These are phyloP conservation scores for Pichia sp. DNA, from an alignment of 1,139 yeast genomes.

Conservation along the genomic window DNA sequence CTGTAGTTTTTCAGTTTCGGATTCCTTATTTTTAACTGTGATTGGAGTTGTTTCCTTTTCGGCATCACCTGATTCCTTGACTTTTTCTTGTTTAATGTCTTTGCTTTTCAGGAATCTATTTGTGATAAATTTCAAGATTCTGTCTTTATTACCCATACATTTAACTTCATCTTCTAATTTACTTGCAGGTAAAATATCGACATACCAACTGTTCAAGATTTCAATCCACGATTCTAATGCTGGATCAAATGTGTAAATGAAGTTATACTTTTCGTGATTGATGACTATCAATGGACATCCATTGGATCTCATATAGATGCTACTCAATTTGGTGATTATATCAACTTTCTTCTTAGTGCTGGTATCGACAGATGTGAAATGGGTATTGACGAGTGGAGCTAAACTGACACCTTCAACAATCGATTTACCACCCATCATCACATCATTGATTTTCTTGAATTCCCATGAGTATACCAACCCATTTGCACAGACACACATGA, in stretches of 20 bases:
- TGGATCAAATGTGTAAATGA: conserved; percentile 40
- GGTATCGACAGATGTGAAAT: conserved; percentile 27
- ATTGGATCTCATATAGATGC: conserved; percentile 26
- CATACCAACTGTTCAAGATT: conserved; percentile 50
- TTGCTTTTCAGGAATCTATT: neutral
- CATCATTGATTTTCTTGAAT: conserved; percentile 18
- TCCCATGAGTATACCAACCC: conserved; percentile 54
- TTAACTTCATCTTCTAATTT: conserved; percentile 2
- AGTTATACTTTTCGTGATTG: conserved; percentile 22
- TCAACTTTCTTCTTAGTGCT: conserved; percentile 27
- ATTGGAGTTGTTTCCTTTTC: neutral
- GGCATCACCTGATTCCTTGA: neutral
- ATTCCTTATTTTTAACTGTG: neutral
- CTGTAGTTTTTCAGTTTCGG: neutral
- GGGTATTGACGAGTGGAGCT: conserved; percentile 49
- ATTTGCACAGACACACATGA: conserved; percentile 53
- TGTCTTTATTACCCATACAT: conserved; percentile 1
- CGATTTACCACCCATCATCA: conserved; percentile 27
- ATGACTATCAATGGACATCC: conserved; percentile 47
- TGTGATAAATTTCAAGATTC: conserved; percentile 2
- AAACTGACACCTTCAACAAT: conserved; percentile 45
- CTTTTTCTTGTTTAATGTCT: neutral
- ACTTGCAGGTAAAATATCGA: conserved; percentile 11
- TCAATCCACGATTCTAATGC: conserved; percentile 47
- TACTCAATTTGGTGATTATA: conserved; percentile 23